Evolutionary conservation across 768 basidiomycete species (phyloP), one percentile per base, ranked within the genome.

Genomic region (Hypholoma fasciculare): DNA sequence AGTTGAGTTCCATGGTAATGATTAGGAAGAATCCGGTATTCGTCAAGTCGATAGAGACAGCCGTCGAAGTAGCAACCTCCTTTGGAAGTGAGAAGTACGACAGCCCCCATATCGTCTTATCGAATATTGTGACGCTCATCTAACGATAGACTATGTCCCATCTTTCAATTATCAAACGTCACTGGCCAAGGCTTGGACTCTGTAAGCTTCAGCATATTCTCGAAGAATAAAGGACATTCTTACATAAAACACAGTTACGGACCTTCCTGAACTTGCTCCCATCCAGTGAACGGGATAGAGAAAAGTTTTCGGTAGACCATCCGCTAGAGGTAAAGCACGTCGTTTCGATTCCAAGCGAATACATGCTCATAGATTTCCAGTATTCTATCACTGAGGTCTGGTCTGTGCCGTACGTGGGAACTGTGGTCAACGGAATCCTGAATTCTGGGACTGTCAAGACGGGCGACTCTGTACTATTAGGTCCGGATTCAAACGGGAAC

Each of bases 91-190:
- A 92, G 68, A 81, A 80, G 92, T 90, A 46, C 58, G 77, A 65
- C 38, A 12, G 50, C 30, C 38, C n/a, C 4, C 48, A 43, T 23
- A 23, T 54, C 36, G 16, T 4, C 7, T 37, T 20, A 47, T 46
- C 2, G 40, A 36, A 16, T 36, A 40, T 39, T 59, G n/a, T 47
- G 43, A n/a, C 30, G 9, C 9, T 9, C 30, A 7, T 34, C 9
- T 9, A 34, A 34, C 30, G 30, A 34, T 49, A 95, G 93, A 68
- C 69, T 96, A 67, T 95, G 93, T 66, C 95, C 95, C 0, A 87
- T 96, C 58, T 96, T 96, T 74, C 88, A 89, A 68, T 77, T 96
- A 19, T 97, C 95, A 3, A 98, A 98, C 69, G 93, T 97, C 13
- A 96, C 94, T 1, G 96, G 96, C n/a, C 84, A 92, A 63, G 94